A percentile compares a stretch with the other conserved stretches of the same genome.
Evolutionary conservation across 78 protist genomes (phyloP).

Genomic region (Speleostelium caveatum): DNA sequence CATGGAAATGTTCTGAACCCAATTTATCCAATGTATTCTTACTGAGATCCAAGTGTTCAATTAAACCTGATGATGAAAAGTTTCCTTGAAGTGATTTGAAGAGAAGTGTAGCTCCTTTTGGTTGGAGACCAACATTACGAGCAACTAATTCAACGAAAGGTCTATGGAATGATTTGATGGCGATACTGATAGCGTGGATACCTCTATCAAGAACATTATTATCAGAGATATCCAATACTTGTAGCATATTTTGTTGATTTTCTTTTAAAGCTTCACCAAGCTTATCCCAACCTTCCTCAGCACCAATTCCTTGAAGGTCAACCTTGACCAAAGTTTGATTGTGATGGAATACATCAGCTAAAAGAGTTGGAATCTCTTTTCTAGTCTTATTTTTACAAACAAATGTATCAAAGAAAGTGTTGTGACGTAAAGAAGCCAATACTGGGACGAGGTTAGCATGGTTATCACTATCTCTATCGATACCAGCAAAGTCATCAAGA

Average conservation of each 20-base stretch:
- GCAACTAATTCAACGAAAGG: slow-evolving; percentile 24
- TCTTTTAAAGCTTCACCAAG: slow-evolving; percentile 48
- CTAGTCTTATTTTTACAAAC: slow-evolving; percentile 60
- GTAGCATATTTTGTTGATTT: slow-evolving; percentile 21
- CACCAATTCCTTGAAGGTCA: slow-evolving; percentile 8
- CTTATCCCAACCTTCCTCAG: slow-evolving; percentile 61
- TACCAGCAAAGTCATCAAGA: slow-evolving; percentile 76
- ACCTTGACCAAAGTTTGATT: slow-evolving; percentile 17
- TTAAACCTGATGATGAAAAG: slow-evolving; percentile 15
- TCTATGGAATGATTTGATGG: slow-evolving; percentile 27
- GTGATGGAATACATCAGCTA: slow-evolving; percentile 71
- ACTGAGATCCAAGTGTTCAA: slow-evolving; percentile 19
- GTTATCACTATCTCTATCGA: slow-evolving; percentile 32
- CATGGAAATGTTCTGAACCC: slow-evolving; percentile 58
- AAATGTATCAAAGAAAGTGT: slow-evolving; percentile 70
- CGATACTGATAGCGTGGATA: slow-evolving; percentile 27
- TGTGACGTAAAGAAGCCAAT: slow-evolving; percentile 59
- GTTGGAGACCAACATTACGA: slow-evolving; percentile 8
- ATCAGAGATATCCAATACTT: slow-evolving; percentile 17
- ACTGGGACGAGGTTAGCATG: slow-evolving; percentile 38
- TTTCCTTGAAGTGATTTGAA: slow-evolving; percentile 59
- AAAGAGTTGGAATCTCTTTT: slow-evolving; percentile 43
- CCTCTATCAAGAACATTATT: slow-evolving; percentile 41
- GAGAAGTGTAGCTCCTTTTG: slow-evolving; percentile 47
- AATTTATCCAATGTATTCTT: slow-evolving; percentile 26